Conservation (phyloP, 768 basidiomycete genomes). For the Leccinum incarnatum region DNA sequence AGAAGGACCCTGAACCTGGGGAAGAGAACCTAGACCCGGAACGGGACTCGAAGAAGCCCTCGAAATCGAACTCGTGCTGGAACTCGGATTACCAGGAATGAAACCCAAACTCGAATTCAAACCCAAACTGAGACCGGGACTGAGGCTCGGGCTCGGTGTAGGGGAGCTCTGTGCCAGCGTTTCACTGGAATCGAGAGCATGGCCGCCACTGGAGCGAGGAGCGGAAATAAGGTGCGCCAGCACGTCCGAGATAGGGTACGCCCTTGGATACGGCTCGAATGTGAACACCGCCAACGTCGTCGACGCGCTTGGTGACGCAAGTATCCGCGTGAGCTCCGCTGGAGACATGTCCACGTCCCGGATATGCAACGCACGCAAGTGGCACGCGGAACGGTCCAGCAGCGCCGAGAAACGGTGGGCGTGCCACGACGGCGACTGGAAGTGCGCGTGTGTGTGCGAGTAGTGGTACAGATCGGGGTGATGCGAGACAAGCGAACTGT, state of each 20-base stretch:
- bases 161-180: neutral
- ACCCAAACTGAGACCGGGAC: neutral
- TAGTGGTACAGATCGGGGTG: conserved; percentile 9
- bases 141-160: neutral
- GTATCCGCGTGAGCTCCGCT: conserved; percentile 16
- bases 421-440: conserved; percentile 20
- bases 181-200: neutral
- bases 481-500: neutral
- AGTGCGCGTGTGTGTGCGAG: neutral
- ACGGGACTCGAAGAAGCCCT: neutral
- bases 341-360: conserved; percentile 25
- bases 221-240: conserved; percentile 11
- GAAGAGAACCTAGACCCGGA: neutral
- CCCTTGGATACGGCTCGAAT: conserved; percentile 23
- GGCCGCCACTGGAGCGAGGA: neutral
- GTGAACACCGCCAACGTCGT: conserved; percentile 20
- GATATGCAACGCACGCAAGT: conserved; percentile 17
- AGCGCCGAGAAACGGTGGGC: conserved; percentile 21
- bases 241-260: conserved; percentile 16
- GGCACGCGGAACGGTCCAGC: conserved; percentile 22
- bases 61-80: neutral
- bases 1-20: neutral
- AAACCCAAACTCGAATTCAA: neutral
- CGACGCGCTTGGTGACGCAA: conserved; percentile 17
- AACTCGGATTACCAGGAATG: neutral